These are phyloP conservation scores for Pneumocystis jirovecii DNA, from an alignment of 1,139 yeast species.

Conservation along the genomic window DNA sequence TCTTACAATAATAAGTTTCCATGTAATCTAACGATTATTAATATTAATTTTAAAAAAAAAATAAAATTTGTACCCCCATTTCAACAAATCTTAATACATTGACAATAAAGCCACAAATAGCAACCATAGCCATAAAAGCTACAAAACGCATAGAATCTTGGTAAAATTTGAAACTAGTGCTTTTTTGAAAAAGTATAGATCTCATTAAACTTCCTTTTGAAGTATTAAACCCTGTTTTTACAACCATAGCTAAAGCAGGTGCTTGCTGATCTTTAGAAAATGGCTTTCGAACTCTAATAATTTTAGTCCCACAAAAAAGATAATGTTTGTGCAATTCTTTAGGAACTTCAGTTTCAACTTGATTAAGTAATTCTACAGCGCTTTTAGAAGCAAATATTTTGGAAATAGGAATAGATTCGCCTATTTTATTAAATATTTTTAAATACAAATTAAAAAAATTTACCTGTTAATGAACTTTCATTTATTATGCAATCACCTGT, in stretches of 20 bases:
- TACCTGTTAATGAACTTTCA: constrained; percentile 88
- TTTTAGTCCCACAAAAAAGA: constrained; percentile 74
- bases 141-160: constrained; percentile 88
- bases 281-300: constrained; percentile 63
- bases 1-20: constrained; percentile 47
- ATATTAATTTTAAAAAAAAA: neutral
- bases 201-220: constrained; percentile 91
- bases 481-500: constrained; percentile 90
- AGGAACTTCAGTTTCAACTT: constrained; percentile 34
- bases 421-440: neutral
- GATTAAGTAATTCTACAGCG: constrained; percentile 39
- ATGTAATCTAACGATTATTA: constrained; percentile 37
- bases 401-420: constrained; percentile 87
- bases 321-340: constrained; percentile 57
- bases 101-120: constrained; percentile 65
- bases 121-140: constrained; percentile 84
- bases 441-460: neutral
- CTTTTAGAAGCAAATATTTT: constrained; percentile 55
- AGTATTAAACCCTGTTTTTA: constrained; percentile 83
- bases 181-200: constrained; percentile 92
- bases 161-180: constrained; percentile 83
- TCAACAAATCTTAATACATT: constrained; percentile 72
- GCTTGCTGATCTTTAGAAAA: constrained; percentile 30
- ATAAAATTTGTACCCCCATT: constrained; percentile 31
- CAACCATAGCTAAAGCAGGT: constrained; percentile 69